phyloP scores from a whole-genome alignment of 1,284 basidiomycete genomes.

The Gymnopus androsaceus region DNA sequence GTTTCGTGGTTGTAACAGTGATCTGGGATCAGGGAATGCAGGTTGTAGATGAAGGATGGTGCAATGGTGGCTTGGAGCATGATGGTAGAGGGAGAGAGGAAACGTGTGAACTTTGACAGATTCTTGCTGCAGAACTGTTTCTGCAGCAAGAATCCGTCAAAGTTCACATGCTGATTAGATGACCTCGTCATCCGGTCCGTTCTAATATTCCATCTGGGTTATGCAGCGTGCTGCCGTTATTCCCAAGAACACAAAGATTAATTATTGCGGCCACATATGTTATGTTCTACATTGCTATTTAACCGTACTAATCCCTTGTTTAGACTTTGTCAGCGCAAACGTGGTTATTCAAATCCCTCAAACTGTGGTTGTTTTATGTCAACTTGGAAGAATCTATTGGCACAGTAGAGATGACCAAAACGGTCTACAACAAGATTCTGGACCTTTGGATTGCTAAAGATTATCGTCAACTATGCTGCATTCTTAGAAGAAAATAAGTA shows the following conservation, averaged over 20 bases:
- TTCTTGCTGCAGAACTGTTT: no score
- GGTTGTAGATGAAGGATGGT: no score
- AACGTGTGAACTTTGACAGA: no score
- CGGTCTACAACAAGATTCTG: constrained; percentile 95
- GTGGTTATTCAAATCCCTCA: constrained; percentile 95
- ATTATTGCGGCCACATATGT: constrained; percentile 92
- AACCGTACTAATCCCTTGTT: constrained; percentile 19
- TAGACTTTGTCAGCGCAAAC: constrained; percentile 84
- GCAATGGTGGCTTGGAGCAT: no score
- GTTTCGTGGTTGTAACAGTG: no score
- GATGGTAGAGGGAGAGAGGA: no score
- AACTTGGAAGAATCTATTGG: constrained; percentile 97
- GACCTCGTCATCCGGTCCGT: background rate
- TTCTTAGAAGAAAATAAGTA: constrained; percentile 98
- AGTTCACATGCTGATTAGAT: no score
- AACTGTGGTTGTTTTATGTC: constrained; percentile 98
- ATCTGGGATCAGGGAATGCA: no score
- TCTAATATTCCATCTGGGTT: constrained; percentile 58
- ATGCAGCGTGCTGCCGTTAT: constrained; percentile 95
- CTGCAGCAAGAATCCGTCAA: no score
- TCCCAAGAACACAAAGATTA: constrained; percentile 88
- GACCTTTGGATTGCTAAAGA: constrained; percentile 98
- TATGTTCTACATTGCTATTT: constrained; percentile 16
- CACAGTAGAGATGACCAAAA: constrained; percentile 88
- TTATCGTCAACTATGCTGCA: constrained; percentile 95